These are phyloP conservation scores for Malus hybrid DNA, from an alignment of 331 rosid genomes.

Conservation along the genomic window DNA sequence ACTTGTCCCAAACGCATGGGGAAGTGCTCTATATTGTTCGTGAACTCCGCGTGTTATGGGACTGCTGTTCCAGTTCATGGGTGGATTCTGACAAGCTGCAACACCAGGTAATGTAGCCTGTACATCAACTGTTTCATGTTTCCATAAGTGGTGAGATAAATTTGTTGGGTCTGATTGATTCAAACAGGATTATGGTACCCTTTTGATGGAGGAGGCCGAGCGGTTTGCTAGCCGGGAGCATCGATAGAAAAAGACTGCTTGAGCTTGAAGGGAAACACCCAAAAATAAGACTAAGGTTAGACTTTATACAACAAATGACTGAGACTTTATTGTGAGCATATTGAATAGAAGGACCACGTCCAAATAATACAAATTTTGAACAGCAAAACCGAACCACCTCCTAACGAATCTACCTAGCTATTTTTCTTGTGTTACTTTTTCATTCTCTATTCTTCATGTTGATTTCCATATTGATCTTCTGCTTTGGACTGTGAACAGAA, in stretches of 20 bases:
- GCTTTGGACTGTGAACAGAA: too few species aligned
- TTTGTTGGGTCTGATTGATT: background rate
- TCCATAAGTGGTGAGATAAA: background rate
- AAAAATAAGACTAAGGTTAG: too few species aligned
- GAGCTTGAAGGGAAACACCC: too few species aligned
- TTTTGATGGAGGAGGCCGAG: slow-evolving; percentile 96
- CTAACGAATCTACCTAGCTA: too few species aligned
- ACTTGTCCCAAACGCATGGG: slow-evolving; percentile 87
- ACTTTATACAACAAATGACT: too few species aligned
- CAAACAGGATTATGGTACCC: slow-evolving; percentile 89
- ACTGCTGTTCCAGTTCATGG: slow-evolving; percentile 99
- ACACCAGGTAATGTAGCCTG: slow-evolving; percentile 72
- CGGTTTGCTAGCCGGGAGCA: slow-evolving; percentile 70
- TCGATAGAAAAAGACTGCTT: slow-evolving; percentile 64
- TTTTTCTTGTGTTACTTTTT: too few species aligned
- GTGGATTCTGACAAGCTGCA: slow-evolving; percentile 86
- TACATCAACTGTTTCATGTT: background rate
- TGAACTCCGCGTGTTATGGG: slow-evolving; percentile 90
- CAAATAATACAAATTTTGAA: too few species aligned
- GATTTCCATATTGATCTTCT: too few species aligned
- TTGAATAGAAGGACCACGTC: too few species aligned
- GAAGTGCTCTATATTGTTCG: slow-evolving; percentile 81
- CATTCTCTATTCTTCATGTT: too few species aligned
- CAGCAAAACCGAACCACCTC: too few species aligned
- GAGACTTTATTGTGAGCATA: too few species aligned